These are phyloP conservation scores for Amphirosellinia nigrospora DNA, from an alignment of 495 filamentous ascomycete species.

Conservation along the genomic window DNA sequence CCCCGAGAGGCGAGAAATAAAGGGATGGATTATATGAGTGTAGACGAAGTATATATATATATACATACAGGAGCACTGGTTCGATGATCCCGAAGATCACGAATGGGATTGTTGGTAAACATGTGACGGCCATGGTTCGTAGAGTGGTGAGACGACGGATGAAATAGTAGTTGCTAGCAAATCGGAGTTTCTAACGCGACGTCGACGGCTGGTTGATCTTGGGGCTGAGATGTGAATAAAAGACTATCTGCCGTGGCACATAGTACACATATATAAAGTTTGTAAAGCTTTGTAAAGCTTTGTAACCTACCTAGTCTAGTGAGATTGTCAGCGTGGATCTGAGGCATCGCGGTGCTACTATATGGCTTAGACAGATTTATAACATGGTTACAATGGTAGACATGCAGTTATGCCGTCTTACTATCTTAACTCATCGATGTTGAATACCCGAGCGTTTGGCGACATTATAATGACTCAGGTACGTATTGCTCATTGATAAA, in stretches of 20 bases:
- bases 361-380: neutral
- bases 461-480: neutral
- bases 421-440: neutral
- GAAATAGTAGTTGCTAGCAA: too few relatives aligned
- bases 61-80: conserved; percentile 60
- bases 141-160: neutral
- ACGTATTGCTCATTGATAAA: neutral
- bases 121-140: conserved; percentile 36
- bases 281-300: too few relatives aligned
- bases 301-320: too few relatives aligned
- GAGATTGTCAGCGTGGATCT: too few relatives aligned
- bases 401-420: conserved; percentile 1
- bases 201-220: neutral
- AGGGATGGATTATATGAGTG: neutral
- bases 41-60: neutral
- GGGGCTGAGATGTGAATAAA: neutral
- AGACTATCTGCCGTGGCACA: neutral
- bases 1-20: neutral
- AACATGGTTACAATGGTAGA: neutral
- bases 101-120: conserved; percentile 38
- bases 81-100: conserved; percentile 61
- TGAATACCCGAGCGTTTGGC: neutral
- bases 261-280: neutral
- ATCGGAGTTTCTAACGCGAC: neutral
- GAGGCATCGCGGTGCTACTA: neutral